Evolutionary conservation across 331 rosid species (phyloP), one percentile per base, ranked within the genome.

Genomic region (Arachis monticola): DNA sequence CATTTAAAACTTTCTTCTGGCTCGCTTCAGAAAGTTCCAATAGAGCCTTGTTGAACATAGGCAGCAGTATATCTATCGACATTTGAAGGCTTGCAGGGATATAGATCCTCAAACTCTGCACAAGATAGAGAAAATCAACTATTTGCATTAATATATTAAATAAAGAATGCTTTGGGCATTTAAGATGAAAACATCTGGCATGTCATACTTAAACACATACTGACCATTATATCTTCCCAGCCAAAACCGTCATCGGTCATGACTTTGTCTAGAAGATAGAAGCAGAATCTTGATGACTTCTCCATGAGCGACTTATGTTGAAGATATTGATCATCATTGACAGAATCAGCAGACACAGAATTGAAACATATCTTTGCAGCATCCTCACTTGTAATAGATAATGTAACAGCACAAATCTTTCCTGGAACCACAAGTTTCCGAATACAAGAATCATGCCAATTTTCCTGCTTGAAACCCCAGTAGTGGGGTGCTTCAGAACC

Each of bases 181-280:
- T 59, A 63, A 72, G 73, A 68, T 35, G 41, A 10, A 41, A 42
- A 32, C 51, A 73, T 70, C n/a, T 8, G 40, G 72, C 11, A 46
- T 52, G 0, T 51, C 31, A 57, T 58, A 62, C 35, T 69, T 50
- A 35, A 51, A 69, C 70, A 69, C 47, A 81, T 70, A 84, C 92
- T 70, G 5, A 94, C 97, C 97, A 84, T 76, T 56, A 86, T 79
- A 74, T 92, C 93, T 73, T 88, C 89, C 99, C 99, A 92, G 73
- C 83, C 55, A 61, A 90, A 90, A 73, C 66, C 73, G 51, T 69
- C 77, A 50, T 90, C 88, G 50, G 52, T 77, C 32, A 85, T 70
- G 79, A 77, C 68, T 83, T 80, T 87, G 77, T 90, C 90, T 65
- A 92, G 95, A 67, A 87, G 91, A 83, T 87, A 88, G 50, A 90